These are phyloP conservation scores for Suhomyces atakaporum DNA, from an alignment of 1,139 yeast species.

Conservation along the genomic window DNA sequence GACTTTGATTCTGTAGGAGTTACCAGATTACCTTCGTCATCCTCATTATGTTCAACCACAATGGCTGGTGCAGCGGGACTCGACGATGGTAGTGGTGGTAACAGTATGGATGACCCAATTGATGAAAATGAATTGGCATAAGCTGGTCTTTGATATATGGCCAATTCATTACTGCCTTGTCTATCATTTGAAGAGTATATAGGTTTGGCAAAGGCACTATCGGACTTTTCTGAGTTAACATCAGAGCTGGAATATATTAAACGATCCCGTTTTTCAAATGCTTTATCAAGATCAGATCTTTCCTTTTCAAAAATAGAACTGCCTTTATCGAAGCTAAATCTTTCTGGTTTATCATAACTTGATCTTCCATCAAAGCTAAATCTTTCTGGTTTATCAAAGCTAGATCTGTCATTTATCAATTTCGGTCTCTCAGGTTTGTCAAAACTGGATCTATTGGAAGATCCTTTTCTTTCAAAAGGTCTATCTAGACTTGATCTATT, in stretches of 20 bases:
- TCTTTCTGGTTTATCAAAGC: background rate
- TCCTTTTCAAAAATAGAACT: no score
- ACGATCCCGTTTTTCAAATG: constrained; percentile 2
- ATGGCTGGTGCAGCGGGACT: constrained; percentile 17
- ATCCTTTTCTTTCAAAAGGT: background rate
- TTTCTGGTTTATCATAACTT: background rate
- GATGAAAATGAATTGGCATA: constrained; percentile 18
- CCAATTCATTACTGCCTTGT: background rate
- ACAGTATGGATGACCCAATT: constrained; percentile 18
- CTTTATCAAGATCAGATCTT: constrained; percentile 1
- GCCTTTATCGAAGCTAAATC: background rate
- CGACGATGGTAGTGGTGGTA: constrained; percentile 7
- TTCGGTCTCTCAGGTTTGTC: constrained; percentile 4
- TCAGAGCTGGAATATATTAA: constrained; percentile 1
- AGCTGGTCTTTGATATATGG: constrained; percentile 6
- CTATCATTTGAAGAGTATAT: constrained; percentile 1
- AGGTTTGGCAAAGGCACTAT: constrained; percentile 1
- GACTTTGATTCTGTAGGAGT: background rate
- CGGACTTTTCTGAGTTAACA: constrained; percentile 2
- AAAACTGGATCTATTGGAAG: constrained; percentile 5
- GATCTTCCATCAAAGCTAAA: background rate
- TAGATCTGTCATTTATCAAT: no score
- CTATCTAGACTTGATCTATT: no score
- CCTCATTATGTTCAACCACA: constrained; percentile 13
- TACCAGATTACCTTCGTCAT: constrained; percentile 2